Percentiles rank a stretch among this genome's conserved stretches.
phyloP scores from a whole-genome alignment of 2,329 filamentous ascomycete genomes.

The Pezicula carpinea region DNA sequence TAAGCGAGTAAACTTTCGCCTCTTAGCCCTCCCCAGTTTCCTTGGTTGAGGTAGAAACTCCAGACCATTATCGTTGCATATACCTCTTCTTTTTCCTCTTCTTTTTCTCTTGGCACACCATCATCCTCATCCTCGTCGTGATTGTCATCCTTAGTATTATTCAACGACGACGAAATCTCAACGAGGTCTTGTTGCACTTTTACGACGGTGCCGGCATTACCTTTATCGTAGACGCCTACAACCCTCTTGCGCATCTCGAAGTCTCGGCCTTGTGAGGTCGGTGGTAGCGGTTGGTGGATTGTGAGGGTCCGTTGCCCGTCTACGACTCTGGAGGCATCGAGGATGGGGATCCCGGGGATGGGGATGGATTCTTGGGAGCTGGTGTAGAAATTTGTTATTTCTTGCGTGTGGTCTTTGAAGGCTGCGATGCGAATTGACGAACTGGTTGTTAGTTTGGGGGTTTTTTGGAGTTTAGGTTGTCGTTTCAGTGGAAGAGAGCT shows the following conservation, averaged over 20 bases:
- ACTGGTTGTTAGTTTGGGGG: no score
- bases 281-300: neutral
- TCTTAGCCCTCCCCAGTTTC: no score
- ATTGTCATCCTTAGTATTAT: no score
- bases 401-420: neutral
- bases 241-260: neutral
- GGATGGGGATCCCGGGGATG: neutral
- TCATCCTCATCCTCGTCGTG: no score
- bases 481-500: no score
- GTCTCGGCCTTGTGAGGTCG: neutral
- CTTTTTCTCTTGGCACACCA: neutral
- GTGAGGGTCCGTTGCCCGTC: neutral
- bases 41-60: neutral
- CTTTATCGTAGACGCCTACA: constrained; percentile 1
- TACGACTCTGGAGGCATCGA: neutral
- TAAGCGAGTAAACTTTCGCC: no score
- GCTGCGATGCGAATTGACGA: no score
- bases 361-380: neutral
- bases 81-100: neutral
- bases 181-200: neutral
- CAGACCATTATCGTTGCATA: neutral
- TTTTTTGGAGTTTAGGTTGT: no score
- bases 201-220: neutral
- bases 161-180: neutral
- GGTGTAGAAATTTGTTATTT: neutral